phyloP scores from a whole-genome alignment of 768 basidiomycete genomes.

The Crucibulum laeve region DNA sequence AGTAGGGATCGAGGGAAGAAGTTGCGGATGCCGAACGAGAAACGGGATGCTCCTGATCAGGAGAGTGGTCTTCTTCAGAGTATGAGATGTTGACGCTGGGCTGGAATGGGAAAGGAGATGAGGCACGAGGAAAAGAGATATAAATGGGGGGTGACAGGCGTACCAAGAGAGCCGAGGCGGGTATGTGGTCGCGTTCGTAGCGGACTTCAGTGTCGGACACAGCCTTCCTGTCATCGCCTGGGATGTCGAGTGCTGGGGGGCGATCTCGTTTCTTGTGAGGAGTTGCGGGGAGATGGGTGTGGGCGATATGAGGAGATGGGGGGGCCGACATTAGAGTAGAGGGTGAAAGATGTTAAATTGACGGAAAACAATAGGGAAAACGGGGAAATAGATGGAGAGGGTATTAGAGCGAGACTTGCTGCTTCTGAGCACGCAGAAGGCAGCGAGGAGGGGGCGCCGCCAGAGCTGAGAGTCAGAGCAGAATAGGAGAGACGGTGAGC shows the following conservation, averaged over 20 bases:
- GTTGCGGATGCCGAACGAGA: constrained; percentile 73
- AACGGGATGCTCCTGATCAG: constrained; percentile 40
- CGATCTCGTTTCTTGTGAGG: constrained; percentile 43
- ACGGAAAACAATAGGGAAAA: constrained; percentile 13
- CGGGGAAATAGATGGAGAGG: no score
- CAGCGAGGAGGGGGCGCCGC: no score
- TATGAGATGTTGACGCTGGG: constrained; percentile 45
- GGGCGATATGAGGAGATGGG: constrained; percentile 32
- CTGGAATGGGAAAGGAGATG: constrained; percentile 19
- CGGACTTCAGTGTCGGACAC: constrained; percentile 34
- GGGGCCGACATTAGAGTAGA: constrained; percentile 36
- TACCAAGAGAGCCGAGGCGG: neutral
- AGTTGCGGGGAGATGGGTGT: constrained; percentile 26
- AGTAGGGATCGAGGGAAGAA: constrained; percentile 86
- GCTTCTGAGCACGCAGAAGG: no score
- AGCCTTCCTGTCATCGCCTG: constrained; percentile 28
- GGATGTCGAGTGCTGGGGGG: constrained; percentile 48
- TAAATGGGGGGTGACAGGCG: constrained; percentile 2
- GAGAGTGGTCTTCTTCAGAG: constrained; percentile 30
- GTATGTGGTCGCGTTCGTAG: constrained; percentile 37
- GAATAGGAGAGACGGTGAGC: no score
- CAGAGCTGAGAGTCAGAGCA: no score
- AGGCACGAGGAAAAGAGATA: constrained; percentile 11
- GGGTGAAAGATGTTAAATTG: constrained; percentile 6
- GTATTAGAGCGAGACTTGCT: no score